Evolutionary conservation across 805 yeast genomes (phyloP).

Genomic region (Saccharomycopsis amapae): DNA sequence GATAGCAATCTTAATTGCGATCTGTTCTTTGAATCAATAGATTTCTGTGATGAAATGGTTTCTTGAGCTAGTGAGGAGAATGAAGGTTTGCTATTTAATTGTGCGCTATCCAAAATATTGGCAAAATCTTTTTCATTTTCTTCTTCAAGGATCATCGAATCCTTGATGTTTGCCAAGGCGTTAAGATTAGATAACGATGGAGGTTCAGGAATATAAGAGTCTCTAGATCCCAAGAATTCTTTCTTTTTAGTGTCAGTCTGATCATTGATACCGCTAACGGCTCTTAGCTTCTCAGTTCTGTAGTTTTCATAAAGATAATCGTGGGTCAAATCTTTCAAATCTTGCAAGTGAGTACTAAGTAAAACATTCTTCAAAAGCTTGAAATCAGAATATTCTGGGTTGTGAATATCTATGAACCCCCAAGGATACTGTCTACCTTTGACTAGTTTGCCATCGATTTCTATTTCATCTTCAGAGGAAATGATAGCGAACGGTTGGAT

Average conservation of each 20-base stretch:
- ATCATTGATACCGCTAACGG: slow-evolving; percentile 34
- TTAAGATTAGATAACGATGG: slow-evolving; percentile 63
- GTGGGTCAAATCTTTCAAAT: slow-evolving; percentile 58
- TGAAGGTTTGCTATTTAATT: slow-evolving; percentile 8
- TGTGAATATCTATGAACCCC: slow-evolving; percentile 56
- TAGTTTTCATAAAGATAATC: slow-evolving; percentile 57
- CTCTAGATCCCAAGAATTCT: slow-evolving; percentile 24
- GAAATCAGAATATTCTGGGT: slow-evolving; percentile 47
- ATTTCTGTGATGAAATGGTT: slow-evolving; percentile 3
- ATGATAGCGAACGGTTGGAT: slow-evolving; percentile 75
- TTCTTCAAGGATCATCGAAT: slow-evolving; percentile 17
- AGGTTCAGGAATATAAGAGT: slow-evolving; percentile 31
- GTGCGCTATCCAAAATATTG: slow-evolving; percentile 15
- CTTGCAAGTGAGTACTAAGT: slow-evolving; percentile 55
- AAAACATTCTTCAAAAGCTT: slow-evolving; percentile 47
- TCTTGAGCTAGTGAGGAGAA: slow-evolving; percentile 1
- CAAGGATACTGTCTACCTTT: slow-evolving; percentile 69
- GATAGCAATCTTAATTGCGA: slow-evolving; percentile 68
- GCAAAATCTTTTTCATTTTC: slow-evolving; percentile 22
- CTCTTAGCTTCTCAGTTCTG: slow-evolving; percentile 55
- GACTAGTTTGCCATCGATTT: slow-evolving; percentile 42
- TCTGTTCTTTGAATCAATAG: slow-evolving; percentile 29
- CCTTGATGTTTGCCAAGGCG: slow-evolving; percentile 30
- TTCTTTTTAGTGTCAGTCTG: slow-evolving; percentile 4
- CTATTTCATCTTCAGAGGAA: slow-evolving; percentile 52